phyloP scores from a whole-genome alignment of 2,329 filamentous ascomycete genomes.

The Albifimbria verrucaria region DNA sequence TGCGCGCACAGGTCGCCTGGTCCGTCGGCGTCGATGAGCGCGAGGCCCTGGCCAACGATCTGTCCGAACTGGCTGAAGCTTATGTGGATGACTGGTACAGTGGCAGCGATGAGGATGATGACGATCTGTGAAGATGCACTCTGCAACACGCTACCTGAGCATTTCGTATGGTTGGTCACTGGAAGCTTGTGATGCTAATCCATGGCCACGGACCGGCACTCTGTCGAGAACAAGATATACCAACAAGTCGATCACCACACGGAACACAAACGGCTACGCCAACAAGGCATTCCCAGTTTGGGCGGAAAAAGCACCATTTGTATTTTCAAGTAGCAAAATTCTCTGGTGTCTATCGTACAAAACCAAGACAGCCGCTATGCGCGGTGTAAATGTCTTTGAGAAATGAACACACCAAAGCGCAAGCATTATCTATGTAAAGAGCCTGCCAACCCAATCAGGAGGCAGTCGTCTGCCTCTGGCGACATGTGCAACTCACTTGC shows the following conservation, averaged over 20 bases:
- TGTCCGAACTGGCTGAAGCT: slow-evolving; percentile 80
- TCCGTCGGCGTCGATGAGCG: slow-evolving; percentile 72
- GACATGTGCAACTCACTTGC: no score
- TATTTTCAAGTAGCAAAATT: background rate
- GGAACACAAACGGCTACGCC: background rate
- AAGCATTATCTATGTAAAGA: background rate
- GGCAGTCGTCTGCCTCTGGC: background rate
- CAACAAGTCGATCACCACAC: no score
- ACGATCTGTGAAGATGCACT: slow-evolving; percentile 43
- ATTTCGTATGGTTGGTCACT: no score
- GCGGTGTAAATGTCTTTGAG: background rate
- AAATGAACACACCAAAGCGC: background rate
- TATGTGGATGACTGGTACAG: slow-evolving; percentile 88
- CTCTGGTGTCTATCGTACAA: background rate
- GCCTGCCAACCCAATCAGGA: background rate
- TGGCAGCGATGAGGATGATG: slow-evolving; percentile 68
- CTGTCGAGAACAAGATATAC: no score
- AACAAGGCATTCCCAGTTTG: no score
- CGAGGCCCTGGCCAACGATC: slow-evolving; percentile 75
- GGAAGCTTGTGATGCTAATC: no score
- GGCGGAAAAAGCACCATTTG: no score
- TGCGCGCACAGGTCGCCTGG: slow-evolving; percentile 63
- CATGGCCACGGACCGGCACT: no score
- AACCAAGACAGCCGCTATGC: background rate
- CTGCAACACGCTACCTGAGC: no score